Base-by-base conservation (phyloP, 495 filamentous ascomycete genomes). In the Podospora pseudoanserina region DNA sequence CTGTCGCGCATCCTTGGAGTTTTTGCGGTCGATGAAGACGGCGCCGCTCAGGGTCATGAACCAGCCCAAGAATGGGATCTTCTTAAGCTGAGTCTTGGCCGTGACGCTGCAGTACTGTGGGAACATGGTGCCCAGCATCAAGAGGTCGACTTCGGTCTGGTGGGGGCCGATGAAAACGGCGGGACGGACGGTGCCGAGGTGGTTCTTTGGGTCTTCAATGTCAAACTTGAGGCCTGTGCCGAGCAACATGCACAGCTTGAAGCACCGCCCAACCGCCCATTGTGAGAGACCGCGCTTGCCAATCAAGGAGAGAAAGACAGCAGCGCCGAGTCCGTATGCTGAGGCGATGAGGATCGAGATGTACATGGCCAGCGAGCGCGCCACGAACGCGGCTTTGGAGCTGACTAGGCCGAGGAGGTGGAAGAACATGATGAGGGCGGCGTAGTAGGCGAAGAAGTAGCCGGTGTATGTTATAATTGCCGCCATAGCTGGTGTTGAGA, bases 141-240 rank as follows among this genome's bases (percentile, higher is more conserved):
- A 84, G 39, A 99, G 91, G 76, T 99, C 95, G 66, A 99, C 86
- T 77, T 97, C 96, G 5, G 89, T 91, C 82, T 97, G 94, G 81
- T 98, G 94, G 77, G 98, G 98, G 28, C 88, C 90, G 72, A 98
- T 85, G 74, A 98, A 94, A 63, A 99, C 91, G 55, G 92, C 92
- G 4, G 95, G 96, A 53, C 94, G 86, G 30, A 86, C 86, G 4
- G 81, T 84, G 20, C 79, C 72, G 32, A 97, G 86, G 65, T 88
- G 73, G 67, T 89, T 78, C 57, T 88, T 78, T 58, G 91, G 90
- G 63, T 91, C 86, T 53, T 89, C 79, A 67, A 97, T 81, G 57
- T 88, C 83, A 73, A 97, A 97, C 30, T 79, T 83, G n/a, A 99
- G 83, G 60, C 93, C 93, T 19, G 92, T 93, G 23, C 86, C 84